A percentile compares a stretch with the other conserved stretches of the same genome.
Evolutionary conservation across 305 asterid genomes (phyloP).

Genomic region (Fraxinus sp.): DNA sequence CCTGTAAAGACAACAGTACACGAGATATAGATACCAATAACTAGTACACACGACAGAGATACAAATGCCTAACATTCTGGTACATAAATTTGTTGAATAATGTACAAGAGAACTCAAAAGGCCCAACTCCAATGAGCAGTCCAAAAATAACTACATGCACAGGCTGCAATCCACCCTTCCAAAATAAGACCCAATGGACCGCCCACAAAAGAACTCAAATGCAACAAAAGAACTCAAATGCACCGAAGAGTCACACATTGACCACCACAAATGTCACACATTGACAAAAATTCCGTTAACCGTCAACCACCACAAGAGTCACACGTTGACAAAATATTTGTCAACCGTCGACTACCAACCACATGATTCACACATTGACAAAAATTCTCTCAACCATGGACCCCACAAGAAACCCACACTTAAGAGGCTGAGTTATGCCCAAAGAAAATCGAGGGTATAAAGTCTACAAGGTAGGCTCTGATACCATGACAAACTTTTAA

Average conservation of each 20-base stretch:
- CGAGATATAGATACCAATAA: neutral
- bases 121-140: neutral
- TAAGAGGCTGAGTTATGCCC: too few species aligned
- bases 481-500: neutral
- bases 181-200: neutral
- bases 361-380: neutral
- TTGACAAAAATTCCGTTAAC: neutral
- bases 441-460: neutral
- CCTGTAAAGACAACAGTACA: conserved; percentile 42
- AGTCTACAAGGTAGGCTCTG: neutral
- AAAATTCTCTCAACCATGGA: neutral
- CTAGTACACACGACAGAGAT: neutral
- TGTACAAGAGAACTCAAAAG: neutral
- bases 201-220: neutral
- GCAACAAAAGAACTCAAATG: neutral
- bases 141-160: neutral
- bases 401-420: neutral
- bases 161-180: neutral
- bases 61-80: neutral
- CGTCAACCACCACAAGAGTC: neutral
- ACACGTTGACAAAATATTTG: neutral
- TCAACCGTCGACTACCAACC: neutral
- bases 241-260: neutral
- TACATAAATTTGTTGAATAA: neutral
- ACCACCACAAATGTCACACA: neutral